Base-by-base conservation (phyloP, 352 stramenopile genomes). In the Hyaloperonospora arabidopsidis region DNA sequence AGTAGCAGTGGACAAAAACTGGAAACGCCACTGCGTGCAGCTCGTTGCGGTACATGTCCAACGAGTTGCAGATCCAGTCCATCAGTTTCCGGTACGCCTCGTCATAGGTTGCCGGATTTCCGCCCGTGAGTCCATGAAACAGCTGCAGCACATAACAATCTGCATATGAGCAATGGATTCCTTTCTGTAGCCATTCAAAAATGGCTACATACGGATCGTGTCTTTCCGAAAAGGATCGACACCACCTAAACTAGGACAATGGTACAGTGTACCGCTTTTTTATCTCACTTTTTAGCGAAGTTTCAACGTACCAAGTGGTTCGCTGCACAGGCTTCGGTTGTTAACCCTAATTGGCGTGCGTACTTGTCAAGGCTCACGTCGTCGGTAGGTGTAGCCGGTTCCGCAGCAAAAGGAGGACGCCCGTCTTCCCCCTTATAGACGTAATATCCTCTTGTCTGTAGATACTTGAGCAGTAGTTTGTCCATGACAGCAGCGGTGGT, bases 21-120 rank as follows among this genome's bases (percentile, higher is more conserved):
- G 83, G 83, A 29, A 87, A 93, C 28, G 76, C 66, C 39, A 93
- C 72, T 0, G 73, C 76, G 52, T 93, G 80, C 41, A 93, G 62
- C 59, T 93, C 83, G 60, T 80, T 86, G 50, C 87, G 87, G 63
- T 89, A 89, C 79, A 89, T 87, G 49, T 93, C 83, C 12, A 93
- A 62, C 57, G 83, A 86, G 59, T 89, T 90, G 63, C 75, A 84
- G 45, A 93, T 84, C 83, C 83, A 93, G 38, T 87, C 75, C 36
- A 87, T 44, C n/a, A 93, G 64, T 56, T 76, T 71, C 15, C 52
- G 51, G 59, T 91, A 93, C 51, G 78, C 76, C 5, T 86, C 73
- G n/a, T 78, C 67, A 54, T 88, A 93, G 19, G 67, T 63, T 19
- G 54, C 54, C 4, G 79, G 74, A 43, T 89, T 68, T 17, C 77